A percentile compares a stretch with the other conserved stretches of the same genome.
phyloP scores from a whole-genome alignment of 805 yeast genomes.

The Metschnikowia hibisci region DNA sequence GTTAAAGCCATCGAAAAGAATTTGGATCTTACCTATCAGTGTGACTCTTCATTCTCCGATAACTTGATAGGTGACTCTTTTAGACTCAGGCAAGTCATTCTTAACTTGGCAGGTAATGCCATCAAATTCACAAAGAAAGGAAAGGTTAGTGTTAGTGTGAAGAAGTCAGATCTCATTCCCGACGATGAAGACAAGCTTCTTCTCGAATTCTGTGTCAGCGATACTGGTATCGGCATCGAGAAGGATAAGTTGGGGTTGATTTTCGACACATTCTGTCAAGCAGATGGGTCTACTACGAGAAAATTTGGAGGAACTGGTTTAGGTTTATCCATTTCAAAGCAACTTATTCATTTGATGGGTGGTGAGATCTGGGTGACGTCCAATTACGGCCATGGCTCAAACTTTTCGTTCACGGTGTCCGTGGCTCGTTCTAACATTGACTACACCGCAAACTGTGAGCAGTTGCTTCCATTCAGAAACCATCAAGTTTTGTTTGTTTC shows the following conservation, averaged over 20 bases:
- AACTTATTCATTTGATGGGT: constrained; percentile 85
- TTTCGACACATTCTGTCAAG: constrained; percentile 88
- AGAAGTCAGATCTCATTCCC: constrained; percentile 41
- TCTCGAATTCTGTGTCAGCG: constrained; percentile 81
- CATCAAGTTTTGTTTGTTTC: constrained; percentile 71
- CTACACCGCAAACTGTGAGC: constrained; percentile 61
- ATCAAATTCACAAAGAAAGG: constrained; percentile 84
- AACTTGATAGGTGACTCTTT: constrained; percentile 84
- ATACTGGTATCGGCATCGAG: constrained; percentile 88
- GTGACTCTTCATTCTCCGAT: constrained; percentile 85
- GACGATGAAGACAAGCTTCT: constrained; percentile 43
- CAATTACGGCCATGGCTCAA: constrained; percentile 74
- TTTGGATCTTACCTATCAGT: constrained; percentile 71
- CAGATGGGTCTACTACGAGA: constrained; percentile 90
- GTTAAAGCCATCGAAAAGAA: constrained; percentile 88
- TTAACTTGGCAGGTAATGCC: constrained; percentile 85
- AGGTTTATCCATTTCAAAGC: constrained; percentile 83
- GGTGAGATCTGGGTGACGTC: constrained; percentile 92
- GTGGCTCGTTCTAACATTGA: constrained; percentile 69
- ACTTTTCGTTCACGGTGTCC: constrained; percentile 75
- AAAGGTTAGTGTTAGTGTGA: constrained; percentile 71
- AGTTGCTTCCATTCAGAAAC: constrained; percentile 63
- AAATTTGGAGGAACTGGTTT: constrained; percentile 93
- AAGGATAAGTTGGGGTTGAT: constrained; percentile 80
- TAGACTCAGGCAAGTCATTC: constrained; percentile 80